phyloP scores from a whole-genome alignment of 768 basidiomycete genomes.

The Trametes elegans region DNA sequence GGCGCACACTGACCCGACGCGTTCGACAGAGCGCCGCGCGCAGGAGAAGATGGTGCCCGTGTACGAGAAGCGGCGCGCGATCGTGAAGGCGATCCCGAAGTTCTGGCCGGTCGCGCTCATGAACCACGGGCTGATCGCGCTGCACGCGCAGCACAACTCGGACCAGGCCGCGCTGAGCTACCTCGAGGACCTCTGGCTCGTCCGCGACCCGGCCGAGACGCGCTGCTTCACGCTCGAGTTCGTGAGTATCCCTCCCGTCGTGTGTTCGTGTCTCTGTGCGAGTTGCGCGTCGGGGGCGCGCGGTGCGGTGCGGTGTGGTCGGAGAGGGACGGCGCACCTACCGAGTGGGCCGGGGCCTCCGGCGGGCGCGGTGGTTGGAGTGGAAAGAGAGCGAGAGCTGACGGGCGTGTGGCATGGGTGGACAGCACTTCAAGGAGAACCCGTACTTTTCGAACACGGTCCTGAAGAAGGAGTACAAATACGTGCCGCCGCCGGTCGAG shows the following conservation, averaged over 20 bases:
- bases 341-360: no score
- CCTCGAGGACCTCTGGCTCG: slow-evolving; percentile 84
- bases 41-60: slow-evolving; percentile 55
- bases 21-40: slow-evolving; percentile 59
- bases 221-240: slow-evolving; percentile 86
- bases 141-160: slow-evolving; percentile 66
- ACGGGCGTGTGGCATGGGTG: background rate
- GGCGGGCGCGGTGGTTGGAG: no score
- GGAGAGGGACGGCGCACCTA: no score
- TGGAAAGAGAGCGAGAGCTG: background rate
- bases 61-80: slow-evolving; percentile 68
- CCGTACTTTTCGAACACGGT: slow-evolving; percentile 76
- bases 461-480: slow-evolving; percentile 82
- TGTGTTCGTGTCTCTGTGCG: background rate
- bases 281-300: no score
- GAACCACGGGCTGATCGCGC: slow-evolving; percentile 62
- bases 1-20: slow-evolving; percentile 5
- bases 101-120: slow-evolving; percentile 88
- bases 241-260: slow-evolving; percentile 48
- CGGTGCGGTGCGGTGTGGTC: no score
- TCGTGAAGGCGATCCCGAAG: slow-evolving; percentile 63
- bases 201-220: slow-evolving; percentile 68
- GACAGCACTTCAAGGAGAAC: slow-evolving; percentile 82
- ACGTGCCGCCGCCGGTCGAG: slow-evolving; percentile 51
- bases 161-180: slow-evolving; percentile 83